These are phyloP conservation scores for Calonectria ilicicola DNA, from an alignment of 2,329 filamentous ascomycete species.

Conservation along the genomic window DNA sequence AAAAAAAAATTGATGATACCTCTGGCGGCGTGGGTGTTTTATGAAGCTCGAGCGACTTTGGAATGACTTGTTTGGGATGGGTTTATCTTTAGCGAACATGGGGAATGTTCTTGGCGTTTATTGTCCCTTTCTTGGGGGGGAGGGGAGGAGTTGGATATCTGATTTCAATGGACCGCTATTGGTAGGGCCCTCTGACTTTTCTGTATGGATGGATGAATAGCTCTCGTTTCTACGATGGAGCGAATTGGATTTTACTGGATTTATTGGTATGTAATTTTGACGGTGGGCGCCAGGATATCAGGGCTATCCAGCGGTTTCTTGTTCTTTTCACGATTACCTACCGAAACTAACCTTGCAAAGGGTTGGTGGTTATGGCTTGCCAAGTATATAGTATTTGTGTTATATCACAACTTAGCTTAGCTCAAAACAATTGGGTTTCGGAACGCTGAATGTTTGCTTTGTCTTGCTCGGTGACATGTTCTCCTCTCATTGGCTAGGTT, in stretches of 20 bases:
- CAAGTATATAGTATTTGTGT: conserved; percentile 16
- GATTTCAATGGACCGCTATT: conserved; percentile 26
- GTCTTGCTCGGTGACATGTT: not conserved
- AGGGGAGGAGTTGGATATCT: not conserved
- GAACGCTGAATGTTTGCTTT: not conserved
- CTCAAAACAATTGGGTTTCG: conserved; percentile 9
- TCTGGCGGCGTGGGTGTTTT: conserved; percentile 24
- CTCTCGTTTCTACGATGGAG: conserved; percentile 24
- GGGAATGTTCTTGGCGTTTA: conserved; percentile 16
- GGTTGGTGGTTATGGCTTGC: conserved; percentile 10
- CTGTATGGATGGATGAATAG: conserved; percentile 12
- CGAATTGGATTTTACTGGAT: conserved; percentile 22
- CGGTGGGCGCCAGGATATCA: not conserved
- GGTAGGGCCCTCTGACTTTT: conserved; percentile 1
- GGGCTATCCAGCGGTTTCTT: conserved; percentile 13
- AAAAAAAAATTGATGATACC: conserved; percentile 37
- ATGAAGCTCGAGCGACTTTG: conserved; percentile 20
- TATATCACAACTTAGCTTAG: not conserved
- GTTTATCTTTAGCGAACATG: conserved; percentile 8
- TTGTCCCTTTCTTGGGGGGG: not conserved
- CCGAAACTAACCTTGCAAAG: conserved; percentile 1
- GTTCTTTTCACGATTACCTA: not conserved
- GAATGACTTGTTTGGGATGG: conserved; percentile 25
- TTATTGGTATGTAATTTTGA: conserved; percentile 20
- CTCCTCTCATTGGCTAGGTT: not conserved